These are phyloP conservation scores for Pyricularia grisea DNA, from an alignment of 2,329 filamentous ascomycete species.

Conservation along the genomic window DNA sequence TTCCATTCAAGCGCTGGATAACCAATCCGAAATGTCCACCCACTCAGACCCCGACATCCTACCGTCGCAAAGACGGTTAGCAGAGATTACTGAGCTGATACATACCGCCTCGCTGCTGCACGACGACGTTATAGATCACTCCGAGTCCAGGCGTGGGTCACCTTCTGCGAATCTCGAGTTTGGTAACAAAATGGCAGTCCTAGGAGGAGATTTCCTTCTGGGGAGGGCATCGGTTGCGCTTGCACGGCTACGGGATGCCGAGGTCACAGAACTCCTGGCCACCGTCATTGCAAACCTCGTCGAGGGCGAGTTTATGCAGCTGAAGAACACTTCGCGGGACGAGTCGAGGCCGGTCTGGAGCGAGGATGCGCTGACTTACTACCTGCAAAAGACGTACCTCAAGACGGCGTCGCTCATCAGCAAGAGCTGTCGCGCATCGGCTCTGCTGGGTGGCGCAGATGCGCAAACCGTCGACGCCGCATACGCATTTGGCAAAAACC, in stretches of 20 bases:
- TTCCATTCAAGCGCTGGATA: conserved; percentile 39
- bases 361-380: conserved; percentile 84
- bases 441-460: conserved; percentile 70
- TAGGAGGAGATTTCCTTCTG: conserved; percentile 93
- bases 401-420: conserved; percentile 95
- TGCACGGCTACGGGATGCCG: conserved; percentile 79
- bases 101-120: conserved; percentile 94
- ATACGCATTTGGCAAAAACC: conserved; percentile 85
- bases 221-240: conserved; percentile 89
- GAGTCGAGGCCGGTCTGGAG: conserved; percentile 78
- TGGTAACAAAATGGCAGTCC: conserved; percentile 97
- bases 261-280: conserved; percentile 88
- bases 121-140: conserved; percentile 97
- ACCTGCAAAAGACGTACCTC: conserved; percentile 95
- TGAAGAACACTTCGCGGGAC: conserved; percentile 89
- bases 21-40: conserved; percentile 22
- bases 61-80: conserved; percentile 83
- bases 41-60: conserved; percentile 57
- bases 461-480: conserved; percentile 78
- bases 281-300: conserved; percentile 97
- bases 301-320: conserved; percentile 98
- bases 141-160: conserved; percentile 70
- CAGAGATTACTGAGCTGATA: conserved; percentile 95
- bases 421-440: conserved; percentile 87
- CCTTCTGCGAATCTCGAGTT: conserved; percentile 91